Conservation (phyloP, 768 basidiomycete species). For the Psilocybe subaeruginosa region DNA sequence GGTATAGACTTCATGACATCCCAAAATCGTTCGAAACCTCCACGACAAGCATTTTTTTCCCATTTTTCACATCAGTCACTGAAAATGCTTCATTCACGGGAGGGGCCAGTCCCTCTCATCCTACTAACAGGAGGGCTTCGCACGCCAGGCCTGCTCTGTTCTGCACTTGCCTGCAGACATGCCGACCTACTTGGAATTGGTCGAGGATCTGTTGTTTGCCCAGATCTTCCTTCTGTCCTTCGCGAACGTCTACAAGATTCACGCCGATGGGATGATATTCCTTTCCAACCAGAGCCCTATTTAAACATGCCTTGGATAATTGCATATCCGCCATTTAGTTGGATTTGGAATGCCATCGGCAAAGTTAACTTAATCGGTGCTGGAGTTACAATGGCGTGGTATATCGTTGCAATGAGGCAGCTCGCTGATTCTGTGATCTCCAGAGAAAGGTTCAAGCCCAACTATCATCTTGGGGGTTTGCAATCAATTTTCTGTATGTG, state of each 20-base stretch:
- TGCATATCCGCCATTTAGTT: slow-evolving; percentile 21
- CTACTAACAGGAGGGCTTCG: slow-evolving; percentile 83
- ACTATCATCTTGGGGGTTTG: slow-evolving; percentile 35
- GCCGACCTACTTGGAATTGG: slow-evolving; percentile 82
- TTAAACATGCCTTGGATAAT: slow-evolving; percentile 22
- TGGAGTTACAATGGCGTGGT: slow-evolving; percentile 67
- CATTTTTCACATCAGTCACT: slow-evolving; percentile 64
- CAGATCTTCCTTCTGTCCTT: slow-evolving; percentile 56
- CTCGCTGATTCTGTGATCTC: slow-evolving; percentile 34
- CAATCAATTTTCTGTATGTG: slow-evolving; percentile 46
- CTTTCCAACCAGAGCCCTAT: slow-evolving; percentile 44
- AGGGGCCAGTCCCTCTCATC: slow-evolving; percentile 53
- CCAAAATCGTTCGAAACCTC: slow-evolving; percentile 25
- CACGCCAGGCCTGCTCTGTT: slow-evolving; percentile 55
- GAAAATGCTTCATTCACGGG: slow-evolving; percentile 38
- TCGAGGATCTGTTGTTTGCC: slow-evolving; percentile 63
- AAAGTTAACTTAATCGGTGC: slow-evolving; percentile 68
- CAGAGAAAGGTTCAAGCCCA: slow-evolving; percentile 2
- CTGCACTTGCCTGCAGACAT: slow-evolving; percentile 55
- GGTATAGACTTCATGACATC: slow-evolving; percentile 46
- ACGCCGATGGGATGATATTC: slow-evolving; percentile 24
- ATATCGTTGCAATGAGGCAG: slow-evolving; percentile 57
- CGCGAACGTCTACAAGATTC: slow-evolving; percentile 24
- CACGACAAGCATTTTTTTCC: slow-evolving; percentile 75
- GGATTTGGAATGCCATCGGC: slow-evolving; percentile 37